Conservation (phyloP, 129 eudicot species). For the Flaveria ramosissima region DNA sequence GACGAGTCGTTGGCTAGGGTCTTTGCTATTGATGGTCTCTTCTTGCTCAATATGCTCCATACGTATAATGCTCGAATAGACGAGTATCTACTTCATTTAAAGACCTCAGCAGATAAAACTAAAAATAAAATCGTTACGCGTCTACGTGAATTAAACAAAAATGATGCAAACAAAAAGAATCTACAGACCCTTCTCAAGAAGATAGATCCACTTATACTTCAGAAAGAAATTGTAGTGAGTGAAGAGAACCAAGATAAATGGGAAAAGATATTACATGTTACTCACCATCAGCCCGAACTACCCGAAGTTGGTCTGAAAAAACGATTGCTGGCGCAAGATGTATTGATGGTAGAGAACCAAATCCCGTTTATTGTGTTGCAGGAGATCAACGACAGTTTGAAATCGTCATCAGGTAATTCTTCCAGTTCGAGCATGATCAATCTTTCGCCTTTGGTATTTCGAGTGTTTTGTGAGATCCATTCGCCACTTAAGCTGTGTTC, state of each 20-base stretch:
- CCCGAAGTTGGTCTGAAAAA: not conserved
- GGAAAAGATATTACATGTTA: not conserved
- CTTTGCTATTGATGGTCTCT: constrained; percentile 44
- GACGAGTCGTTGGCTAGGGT: constrained; percentile 35
- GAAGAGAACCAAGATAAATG: not conserved
- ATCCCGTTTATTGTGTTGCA: constrained; percentile 35
- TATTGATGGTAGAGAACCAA: constrained; percentile 46
- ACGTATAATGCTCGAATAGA: not conserved
- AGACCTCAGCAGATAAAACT: no score
- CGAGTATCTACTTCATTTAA: not conserved
- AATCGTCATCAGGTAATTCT: not conserved
- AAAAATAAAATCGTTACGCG: not conserved
- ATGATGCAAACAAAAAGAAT: not conserved
- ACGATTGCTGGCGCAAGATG: constrained; percentile 24
- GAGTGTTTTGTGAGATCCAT: constrained; percentile 8
- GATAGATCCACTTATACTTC: not conserved
- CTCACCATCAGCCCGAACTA: not conserved
- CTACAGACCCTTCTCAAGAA: not conserved
- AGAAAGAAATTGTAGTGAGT: not conserved
- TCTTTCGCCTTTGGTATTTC: not conserved
- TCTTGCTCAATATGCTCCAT: constrained; percentile 32
- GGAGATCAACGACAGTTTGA: constrained; percentile 17
- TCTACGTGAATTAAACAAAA: no score
- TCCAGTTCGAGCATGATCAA: no score
- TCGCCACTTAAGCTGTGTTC: constrained; percentile 25